phyloP scores from a whole-genome alignment of 768 basidiomycete species.

The Calocybe gangraenosa region DNA sequence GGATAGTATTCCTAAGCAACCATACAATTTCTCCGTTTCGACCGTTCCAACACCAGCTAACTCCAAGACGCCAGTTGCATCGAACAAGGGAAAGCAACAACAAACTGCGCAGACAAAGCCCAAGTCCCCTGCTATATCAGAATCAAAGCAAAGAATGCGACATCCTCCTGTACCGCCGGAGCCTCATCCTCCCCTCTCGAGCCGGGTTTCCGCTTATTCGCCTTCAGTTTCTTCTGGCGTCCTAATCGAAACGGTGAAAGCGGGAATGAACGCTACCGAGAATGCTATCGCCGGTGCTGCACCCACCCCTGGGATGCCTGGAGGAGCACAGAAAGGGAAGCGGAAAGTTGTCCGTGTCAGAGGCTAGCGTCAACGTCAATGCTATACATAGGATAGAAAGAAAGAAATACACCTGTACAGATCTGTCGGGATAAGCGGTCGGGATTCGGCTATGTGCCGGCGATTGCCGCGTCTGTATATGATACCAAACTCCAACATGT shows the following conservation, averaged over 20 bases:
- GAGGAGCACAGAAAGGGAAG: conserved; percentile 63
- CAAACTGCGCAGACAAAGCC: conserved; percentile 42
- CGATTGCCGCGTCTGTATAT: conserved; percentile 9
- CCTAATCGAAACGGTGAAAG: conserved; percentile 79
- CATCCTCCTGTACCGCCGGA: conserved; percentile 72
- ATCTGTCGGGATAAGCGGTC: neutral
- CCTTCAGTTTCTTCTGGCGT: conserved; percentile 75
- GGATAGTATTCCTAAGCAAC: conserved; percentile 62
- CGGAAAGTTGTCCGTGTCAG: conserved; percentile 76
- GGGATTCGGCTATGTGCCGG: neutral
- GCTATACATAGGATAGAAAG: too few species aligned
- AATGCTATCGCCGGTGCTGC: conserved; percentile 32
- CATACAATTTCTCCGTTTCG: conserved; percentile 40
- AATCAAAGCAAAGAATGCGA: conserved; percentile 31
- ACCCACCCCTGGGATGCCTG: conserved; percentile 34
- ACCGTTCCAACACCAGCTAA: conserved; percentile 26
- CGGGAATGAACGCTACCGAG: conserved; percentile 73
- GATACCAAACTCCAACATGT: too few species aligned
- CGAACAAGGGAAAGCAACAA: conserved; percentile 55
- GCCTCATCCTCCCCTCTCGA: conserved; percentile 68
- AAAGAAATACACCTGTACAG: too few species aligned
- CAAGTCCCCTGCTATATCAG: conserved; percentile 33
- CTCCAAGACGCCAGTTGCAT: conserved; percentile 25
- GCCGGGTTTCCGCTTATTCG: conserved; percentile 75
- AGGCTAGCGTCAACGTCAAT: conserved; percentile 28